These are phyloP conservation scores for Lactarius hatsudake DNA, from an alignment of 768 basidiomycete species.

Conservation along the genomic window DNA sequence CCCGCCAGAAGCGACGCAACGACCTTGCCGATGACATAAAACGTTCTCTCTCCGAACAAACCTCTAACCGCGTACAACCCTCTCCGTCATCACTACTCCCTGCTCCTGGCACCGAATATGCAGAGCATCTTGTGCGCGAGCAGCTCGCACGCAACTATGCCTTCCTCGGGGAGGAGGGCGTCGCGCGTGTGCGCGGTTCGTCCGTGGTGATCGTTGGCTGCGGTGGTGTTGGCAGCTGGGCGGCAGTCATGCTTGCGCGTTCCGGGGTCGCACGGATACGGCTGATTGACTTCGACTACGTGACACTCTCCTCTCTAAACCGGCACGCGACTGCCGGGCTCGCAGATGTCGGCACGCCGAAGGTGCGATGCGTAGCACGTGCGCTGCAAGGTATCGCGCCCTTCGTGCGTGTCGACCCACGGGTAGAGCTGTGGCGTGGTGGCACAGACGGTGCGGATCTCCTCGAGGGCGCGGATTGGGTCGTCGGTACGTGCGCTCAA, in stretches of 20 bases:
- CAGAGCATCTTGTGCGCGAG: conserved; percentile 82
- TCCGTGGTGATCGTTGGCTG: conserved; percentile 90
- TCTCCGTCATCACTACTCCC: conserved; percentile 1
- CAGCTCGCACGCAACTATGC: conserved; percentile 92
- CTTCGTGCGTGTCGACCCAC: conserved; percentile 85
- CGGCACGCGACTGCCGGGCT: conserved; percentile 87
- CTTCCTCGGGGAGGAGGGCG: conserved; percentile 89
- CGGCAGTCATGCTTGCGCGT: conserved; percentile 87
- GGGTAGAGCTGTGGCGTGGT: conserved; percentile 83
- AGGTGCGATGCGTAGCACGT: conserved; percentile 75
- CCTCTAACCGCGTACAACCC: conserved; percentile 7
- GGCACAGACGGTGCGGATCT: conserved; percentile 64
- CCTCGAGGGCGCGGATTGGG: conserved; percentile 89
- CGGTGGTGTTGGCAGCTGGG: conserved; percentile 97
- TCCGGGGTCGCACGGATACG: conserved; percentile 82
- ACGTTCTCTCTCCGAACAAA: conserved; percentile 42
- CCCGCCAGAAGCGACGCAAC: conserved; percentile 45
- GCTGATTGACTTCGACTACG: conserved; percentile 94
- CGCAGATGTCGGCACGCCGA: conserved; percentile 91
- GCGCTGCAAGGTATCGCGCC: conserved; percentile 68
- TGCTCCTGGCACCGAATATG: conserved; percentile 40
- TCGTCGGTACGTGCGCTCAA: conserved; percentile 58
- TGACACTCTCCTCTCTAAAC: conserved; percentile 92
- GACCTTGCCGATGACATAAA: conserved; percentile 57
- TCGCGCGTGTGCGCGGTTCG: conserved; percentile 70